These are phyloP conservation scores for Avena insularis DNA, from an alignment of 176 grass and related monocot species.

Conservation along the genomic window DNA sequence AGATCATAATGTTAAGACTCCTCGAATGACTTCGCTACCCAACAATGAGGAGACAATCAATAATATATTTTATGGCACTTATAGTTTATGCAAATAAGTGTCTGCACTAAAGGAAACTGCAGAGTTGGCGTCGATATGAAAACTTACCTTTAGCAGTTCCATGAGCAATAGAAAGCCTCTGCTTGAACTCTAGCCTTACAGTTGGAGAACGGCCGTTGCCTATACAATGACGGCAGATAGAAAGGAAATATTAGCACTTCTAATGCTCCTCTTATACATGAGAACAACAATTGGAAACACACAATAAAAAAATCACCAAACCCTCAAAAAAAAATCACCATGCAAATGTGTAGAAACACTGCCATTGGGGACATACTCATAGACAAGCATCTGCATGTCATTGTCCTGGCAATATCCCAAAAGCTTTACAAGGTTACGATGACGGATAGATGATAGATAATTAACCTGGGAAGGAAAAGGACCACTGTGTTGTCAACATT, in stretches of 20 bases:
- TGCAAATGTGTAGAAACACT: conserved; percentile 85
- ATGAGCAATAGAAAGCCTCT: conserved; percentile 93
- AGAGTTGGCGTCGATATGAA: neutral
- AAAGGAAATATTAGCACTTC: conserved; percentile 14
- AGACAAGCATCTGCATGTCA: conserved; percentile 90
- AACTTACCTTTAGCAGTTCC: conserved; percentile 85
- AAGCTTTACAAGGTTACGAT: conserved; percentile 85
- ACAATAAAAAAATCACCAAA: conserved; percentile 61
- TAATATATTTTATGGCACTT: neutral
- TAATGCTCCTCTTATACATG: neutral
- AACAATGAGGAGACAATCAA: neutral
- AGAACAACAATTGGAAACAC: neutral
- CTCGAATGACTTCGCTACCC: neutral
- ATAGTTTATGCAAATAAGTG: neutral
- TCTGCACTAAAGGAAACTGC: neutral
- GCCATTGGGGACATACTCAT: conserved; percentile 91
- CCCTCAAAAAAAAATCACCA: conserved; percentile 53
- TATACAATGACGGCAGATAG: conserved; percentile 28
- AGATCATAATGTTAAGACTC: conserved; percentile 18
- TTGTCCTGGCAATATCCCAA: conserved; percentile 93
- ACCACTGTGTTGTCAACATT: neutral
- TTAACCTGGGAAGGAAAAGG: conserved; percentile 56
- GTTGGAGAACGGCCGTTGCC: conserved; percentile 52
- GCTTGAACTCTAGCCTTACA: conserved; percentile 87
- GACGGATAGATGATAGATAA: conserved; percentile 68